Conservation (phyloP, 75 land plant genomes). For the Chamaecyparis obtusa region DNA sequence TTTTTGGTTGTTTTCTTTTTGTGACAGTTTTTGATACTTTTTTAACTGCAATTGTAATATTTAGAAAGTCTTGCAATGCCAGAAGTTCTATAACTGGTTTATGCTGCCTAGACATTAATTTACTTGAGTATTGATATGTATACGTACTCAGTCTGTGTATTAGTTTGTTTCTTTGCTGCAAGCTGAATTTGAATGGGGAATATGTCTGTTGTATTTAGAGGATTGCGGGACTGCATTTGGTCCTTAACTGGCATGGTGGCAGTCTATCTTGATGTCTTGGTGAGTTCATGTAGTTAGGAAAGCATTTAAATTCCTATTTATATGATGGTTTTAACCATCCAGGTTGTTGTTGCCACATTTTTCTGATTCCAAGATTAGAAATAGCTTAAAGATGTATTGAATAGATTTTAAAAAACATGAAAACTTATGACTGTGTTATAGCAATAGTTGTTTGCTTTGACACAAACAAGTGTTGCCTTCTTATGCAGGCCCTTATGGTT, state of each 20-base stretch:
- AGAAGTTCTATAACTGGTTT: not conserved
- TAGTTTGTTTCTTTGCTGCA: not conserved
- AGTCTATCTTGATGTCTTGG: slow-evolving; percentile 74
- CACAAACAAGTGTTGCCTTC: slow-evolving; percentile 5
- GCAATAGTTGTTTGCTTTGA: not conserved
- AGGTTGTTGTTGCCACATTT: not conserved
- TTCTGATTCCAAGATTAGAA: not conserved
- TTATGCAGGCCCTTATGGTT: slow-evolving; percentile 64
- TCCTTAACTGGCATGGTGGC: slow-evolving; percentile 69
- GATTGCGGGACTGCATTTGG: slow-evolving; percentile 49
- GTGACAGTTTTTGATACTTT: not conserved
- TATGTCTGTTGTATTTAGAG: slow-evolving; percentile 35
- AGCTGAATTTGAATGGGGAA: not conserved
- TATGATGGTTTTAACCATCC: not conserved
- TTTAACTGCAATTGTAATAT: not conserved
- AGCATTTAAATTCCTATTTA: not conserved
- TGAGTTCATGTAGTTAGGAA: slow-evolving; percentile 14
- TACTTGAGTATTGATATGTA: not conserved
- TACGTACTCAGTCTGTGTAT: not conserved
- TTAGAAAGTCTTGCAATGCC: not conserved
- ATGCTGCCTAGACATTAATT: not conserved
- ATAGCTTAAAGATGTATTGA: not conserved
- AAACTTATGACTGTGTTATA: not conserved
- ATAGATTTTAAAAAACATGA: not conserved
- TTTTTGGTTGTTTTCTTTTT: not conserved